Evolutionary conservation across 768 basidiomycete genomes (phyloP).

Genomic region (Mycena epipterygia): DNA sequence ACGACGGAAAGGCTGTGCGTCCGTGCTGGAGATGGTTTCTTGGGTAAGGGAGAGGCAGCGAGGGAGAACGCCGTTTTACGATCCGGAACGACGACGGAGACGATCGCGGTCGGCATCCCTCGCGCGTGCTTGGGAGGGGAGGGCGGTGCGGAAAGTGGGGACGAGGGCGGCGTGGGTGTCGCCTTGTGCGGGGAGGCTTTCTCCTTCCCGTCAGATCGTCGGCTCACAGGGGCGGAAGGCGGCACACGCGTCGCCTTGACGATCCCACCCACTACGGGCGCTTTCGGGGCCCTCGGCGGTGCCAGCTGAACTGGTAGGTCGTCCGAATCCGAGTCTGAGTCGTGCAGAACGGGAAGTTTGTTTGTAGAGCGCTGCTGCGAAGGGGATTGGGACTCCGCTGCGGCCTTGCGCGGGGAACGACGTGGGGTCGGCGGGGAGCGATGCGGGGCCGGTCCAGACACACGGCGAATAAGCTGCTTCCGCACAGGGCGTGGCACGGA

Average conservation of each 20-base stretch:
- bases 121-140: background rate
- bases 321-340: slow-evolving; percentile 19
- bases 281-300: background rate
- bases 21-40: slow-evolving; percentile 11
- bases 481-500: background rate
- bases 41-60: slow-evolving; percentile 12
- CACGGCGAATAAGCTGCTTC: slow-evolving; percentile 25
- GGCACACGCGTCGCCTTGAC: background rate
- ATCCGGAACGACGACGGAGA: slow-evolving; percentile 12
- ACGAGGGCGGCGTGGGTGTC: slow-evolving; percentile 32
- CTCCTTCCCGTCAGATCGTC: background rate
- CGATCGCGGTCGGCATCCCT: slow-evolving; percentile 5
- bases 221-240: background rate
- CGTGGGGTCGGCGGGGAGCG: slow-evolving; percentile 4
- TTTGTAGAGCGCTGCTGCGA: background rate
- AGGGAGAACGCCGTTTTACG: background rate
- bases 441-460: background rate
- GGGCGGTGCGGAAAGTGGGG: slow-evolving; percentile 18
- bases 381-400: too few species aligned
- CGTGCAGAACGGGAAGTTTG: background rate
- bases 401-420: slow-evolving; percentile 12
- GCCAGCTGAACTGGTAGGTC: slow-evolving; percentile 9
- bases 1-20: slow-evolving; percentile 1
- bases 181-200: background rate
- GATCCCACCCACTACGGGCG: background rate